These are phyloP conservation scores for Elongisporangium prolatum DNA, from an alignment of 352 stramenopile genomes.

Conservation along the genomic window DNA sequence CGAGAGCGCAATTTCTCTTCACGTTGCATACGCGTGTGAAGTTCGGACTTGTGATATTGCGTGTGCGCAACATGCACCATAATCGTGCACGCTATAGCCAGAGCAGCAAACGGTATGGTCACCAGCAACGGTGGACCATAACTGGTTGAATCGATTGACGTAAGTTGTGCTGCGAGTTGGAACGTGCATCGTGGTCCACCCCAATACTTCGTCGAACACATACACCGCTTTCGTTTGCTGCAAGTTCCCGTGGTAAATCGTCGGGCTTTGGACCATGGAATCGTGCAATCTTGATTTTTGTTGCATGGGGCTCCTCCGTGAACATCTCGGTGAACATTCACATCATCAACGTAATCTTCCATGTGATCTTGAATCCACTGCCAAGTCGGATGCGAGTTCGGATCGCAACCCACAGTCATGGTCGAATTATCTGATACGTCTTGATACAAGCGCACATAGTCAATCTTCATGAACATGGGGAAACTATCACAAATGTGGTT, in stretches of 20 bases:
- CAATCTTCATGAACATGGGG: conserved; percentile 82
- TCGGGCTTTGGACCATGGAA: conserved; percentile 29
- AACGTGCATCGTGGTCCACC: conserved; percentile 60
- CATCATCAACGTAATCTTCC: conserved; percentile 46
- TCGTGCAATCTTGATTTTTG: conserved; percentile 53
- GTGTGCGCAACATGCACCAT: not conserved
- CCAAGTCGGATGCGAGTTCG: conserved; percentile 50
- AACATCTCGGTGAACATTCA: conserved; percentile 51
- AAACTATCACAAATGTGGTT: conserved; percentile 80
- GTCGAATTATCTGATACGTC: conserved; percentile 29
- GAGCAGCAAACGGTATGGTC: conserved; percentile 15
- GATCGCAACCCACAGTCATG: conserved; percentile 61
- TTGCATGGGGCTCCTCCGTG: conserved; percentile 47
- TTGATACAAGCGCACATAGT: conserved; percentile 82
- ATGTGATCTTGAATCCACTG: conserved; percentile 69
- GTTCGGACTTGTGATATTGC: not conserved
- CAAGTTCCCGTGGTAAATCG: conserved; percentile 54
- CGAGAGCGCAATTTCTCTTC: conserved; percentile 1
- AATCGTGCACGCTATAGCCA: conserved; percentile 11
- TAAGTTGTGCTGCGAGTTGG: conserved; percentile 20
- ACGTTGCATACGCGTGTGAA: not conserved
- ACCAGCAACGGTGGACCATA: conserved; percentile 29
- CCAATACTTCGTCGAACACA: conserved; percentile 58
- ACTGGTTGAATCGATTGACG: conserved; percentile 7
- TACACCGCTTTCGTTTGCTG: conserved; percentile 30